These are phyloP conservation scores for Aspergillus arachidicola DNA, from an alignment of 2,329 filamentous ascomycete species.

Conservation along the genomic window DNA sequence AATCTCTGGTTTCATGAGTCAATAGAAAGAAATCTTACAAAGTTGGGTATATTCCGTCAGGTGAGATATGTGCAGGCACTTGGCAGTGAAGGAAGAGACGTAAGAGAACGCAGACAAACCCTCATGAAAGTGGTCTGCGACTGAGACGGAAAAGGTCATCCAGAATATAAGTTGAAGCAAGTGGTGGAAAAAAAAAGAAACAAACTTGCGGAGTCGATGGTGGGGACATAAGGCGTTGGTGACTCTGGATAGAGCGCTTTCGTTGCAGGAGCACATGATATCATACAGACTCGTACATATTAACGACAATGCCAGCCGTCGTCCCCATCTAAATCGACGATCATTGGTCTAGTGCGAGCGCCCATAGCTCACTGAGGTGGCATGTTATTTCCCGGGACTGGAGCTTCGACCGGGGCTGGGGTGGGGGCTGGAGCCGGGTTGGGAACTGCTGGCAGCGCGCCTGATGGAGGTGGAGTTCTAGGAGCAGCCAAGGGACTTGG, in stretches of 20 bases:
- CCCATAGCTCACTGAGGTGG: slow-evolving; percentile 17
- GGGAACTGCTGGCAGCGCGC: slow-evolving; percentile 46
- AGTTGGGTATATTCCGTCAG: slow-evolving; percentile 16
- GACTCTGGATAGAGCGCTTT: slow-evolving; percentile 16
- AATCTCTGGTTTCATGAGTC: slow-evolving; percentile 2
- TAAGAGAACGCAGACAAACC: not conserved
- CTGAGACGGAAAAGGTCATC: not conserved
- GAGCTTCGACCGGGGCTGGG: slow-evolving; percentile 49
- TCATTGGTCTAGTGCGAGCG: not conserved
- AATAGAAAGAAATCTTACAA: slow-evolving; percentile 3
- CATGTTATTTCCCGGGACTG: slow-evolving; percentile 54
- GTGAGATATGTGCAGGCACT: slow-evolving; percentile 5
- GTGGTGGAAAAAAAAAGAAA: not conserved
- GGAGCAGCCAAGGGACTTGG: slow-evolving; percentile 33
- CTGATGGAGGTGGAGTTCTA: slow-evolving; percentile 39
- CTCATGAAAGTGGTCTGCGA: slow-evolving; percentile 1
- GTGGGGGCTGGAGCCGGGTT: slow-evolving; percentile 20
- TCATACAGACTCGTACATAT: slow-evolving; percentile 16
- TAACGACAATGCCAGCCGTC: slow-evolving; percentile 13
- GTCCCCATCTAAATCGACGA: slow-evolving; percentile 4
- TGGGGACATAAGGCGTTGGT: slow-evolving; percentile 4
- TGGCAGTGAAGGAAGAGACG: slow-evolving; percentile 3
- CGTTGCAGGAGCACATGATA: slow-evolving; percentile 23
- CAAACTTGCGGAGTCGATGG: not conserved
- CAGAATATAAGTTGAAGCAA: slow-evolving; percentile 2